These are phyloP conservation scores for Saccharomyces hybrid DNA, from an alignment of 1,139 yeast species.

Conservation along the genomic window DNA sequence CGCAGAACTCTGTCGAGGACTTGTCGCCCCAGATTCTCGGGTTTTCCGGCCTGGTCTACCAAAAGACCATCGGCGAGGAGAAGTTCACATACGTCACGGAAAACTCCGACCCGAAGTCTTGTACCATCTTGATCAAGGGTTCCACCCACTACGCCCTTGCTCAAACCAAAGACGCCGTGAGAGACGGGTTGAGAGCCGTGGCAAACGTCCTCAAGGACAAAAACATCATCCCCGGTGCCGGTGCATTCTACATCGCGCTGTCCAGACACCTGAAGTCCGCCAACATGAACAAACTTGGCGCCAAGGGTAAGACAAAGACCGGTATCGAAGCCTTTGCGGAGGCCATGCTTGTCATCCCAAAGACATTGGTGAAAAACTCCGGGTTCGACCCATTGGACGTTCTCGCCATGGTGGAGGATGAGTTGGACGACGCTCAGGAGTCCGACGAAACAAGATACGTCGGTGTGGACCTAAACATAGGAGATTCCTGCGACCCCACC, in stretches of 20 bases:
- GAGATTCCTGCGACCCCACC: constrained; percentile 94
- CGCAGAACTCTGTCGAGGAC: constrained; percentile 98
- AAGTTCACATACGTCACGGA: constrained; percentile 95
- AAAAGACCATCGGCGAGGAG: constrained; percentile 92
- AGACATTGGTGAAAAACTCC: constrained; percentile 85
- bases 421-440: constrained; percentile 40
- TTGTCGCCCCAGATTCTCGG: constrained; percentile 81
- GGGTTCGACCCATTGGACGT: constrained; percentile 93
- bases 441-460: constrained; percentile 66
- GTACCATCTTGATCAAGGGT: constrained; percentile 87
- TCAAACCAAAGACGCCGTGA: constrained; percentile 93
- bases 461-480: constrained; percentile 84
- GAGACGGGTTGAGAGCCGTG: constrained; percentile 95
- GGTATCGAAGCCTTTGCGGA: constrained; percentile 94
- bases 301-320: constrained; percentile 81
- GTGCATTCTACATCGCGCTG: constrained; percentile 86
- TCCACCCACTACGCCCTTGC: constrained; percentile 82
- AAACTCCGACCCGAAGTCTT: constrained; percentile 84
- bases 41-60: constrained; percentile 83
- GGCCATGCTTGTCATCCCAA: constrained; percentile 83
- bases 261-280: constrained; percentile 52
- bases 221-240: constrained; percentile 91
- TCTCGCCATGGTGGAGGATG: constrained; percentile 84
- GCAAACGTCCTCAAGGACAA: constrained; percentile 84
- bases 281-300: constrained; percentile 44